Conservation (phyloP, 2,329 filamentous ascomycete genomes). For the Pseudogymnoascus sp. region DNA sequence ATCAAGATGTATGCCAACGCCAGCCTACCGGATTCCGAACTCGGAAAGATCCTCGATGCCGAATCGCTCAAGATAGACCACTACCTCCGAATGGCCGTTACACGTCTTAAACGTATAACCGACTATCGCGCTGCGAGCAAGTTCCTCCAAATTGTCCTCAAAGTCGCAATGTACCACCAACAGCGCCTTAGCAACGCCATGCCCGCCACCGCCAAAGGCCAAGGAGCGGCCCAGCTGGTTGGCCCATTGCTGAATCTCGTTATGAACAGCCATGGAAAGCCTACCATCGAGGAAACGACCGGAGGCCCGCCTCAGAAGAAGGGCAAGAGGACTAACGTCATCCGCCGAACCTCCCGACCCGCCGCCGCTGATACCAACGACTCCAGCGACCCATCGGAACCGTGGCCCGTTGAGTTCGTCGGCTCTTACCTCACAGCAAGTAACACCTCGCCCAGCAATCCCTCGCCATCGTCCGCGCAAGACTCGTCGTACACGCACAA, state of each 20-base stretch:
- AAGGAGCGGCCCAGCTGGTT: conserved; percentile 1
- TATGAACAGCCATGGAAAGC: not conserved
- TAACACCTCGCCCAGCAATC: not conserved
- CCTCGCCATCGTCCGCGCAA: not conserved
- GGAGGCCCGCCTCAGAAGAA: not conserved
- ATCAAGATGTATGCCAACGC: conserved; percentile 52
- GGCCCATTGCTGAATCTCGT: conserved; percentile 1
- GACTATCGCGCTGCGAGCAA: conserved; percentile 6
- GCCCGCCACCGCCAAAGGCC: not conserved
- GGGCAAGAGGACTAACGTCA: not conserved
- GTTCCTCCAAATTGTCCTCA: conserved; percentile 7
- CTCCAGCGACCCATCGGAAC: not conserved
- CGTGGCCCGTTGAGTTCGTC: not conserved
- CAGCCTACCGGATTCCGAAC: conserved; percentile 51
- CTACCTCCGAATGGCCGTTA: conserved; percentile 60
- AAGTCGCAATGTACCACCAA: conserved; percentile 7
- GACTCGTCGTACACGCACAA: conserved; percentile 5
- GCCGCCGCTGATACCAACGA: not conserved
- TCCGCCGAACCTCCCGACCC: not conserved
- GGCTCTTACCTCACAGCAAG: not conserved
- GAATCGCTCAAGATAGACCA: conserved; percentile 53
- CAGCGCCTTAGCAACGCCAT: not conserved
- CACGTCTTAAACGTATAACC: conserved; percentile 22
- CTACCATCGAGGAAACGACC: not conserved
- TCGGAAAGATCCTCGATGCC: conserved; percentile 58